These are phyloP conservation scores for Nidularia pulvinata DNA, from an alignment of 768 basidiomycete genomes.

Conservation along the genomic window DNA sequence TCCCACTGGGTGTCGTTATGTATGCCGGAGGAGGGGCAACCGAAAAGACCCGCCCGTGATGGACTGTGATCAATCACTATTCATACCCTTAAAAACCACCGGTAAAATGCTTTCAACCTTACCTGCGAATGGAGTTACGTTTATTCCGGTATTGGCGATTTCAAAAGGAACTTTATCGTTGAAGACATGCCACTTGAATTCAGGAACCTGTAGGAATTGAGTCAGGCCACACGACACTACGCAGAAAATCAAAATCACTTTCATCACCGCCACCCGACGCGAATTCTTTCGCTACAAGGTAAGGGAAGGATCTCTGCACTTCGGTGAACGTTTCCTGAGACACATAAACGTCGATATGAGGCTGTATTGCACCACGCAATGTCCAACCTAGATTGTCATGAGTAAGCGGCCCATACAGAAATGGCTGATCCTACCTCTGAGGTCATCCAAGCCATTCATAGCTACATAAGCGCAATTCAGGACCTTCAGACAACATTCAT, in stretches of 20 bases:
- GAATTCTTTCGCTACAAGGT: slow-evolving; percentile 73
- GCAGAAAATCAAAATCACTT: slow-evolving; percentile 11
- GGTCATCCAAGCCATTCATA: slow-evolving; percentile 89
- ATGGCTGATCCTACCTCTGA: slow-evolving; percentile 55
- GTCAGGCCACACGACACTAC: neutral
- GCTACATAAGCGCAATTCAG: slow-evolving; percentile 34
- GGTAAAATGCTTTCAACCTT: slow-evolving; percentile 11
- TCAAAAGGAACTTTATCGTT: slow-evolving; percentile 68
- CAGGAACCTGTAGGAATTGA: slow-evolving; percentile 57
- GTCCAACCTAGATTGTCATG: slow-evolving; percentile 64
- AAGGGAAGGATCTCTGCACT: slow-evolving; percentile 76
- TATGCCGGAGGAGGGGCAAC: slow-evolving; percentile 31
- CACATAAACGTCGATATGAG: slow-evolving; percentile 74
- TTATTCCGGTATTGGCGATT: slow-evolving; percentile 61
- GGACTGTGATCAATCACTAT: slow-evolving; percentile 38
- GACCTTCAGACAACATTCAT: neutral
- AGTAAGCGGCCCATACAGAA: slow-evolving; percentile 1
- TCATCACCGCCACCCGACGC: slow-evolving; percentile 85
- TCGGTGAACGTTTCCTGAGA: slow-evolving; percentile 65
- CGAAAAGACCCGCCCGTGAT: slow-evolving; percentile 72
- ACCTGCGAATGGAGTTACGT: slow-evolving; percentile 70
- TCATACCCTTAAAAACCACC: neutral
- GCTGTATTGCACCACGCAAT: slow-evolving; percentile 58
- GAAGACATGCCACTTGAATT: slow-evolving; percentile 83
- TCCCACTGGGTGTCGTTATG: too few species aligned